Conservation (phyloP, 257 asterid species). For the Hygrophila difformis region DNA sequence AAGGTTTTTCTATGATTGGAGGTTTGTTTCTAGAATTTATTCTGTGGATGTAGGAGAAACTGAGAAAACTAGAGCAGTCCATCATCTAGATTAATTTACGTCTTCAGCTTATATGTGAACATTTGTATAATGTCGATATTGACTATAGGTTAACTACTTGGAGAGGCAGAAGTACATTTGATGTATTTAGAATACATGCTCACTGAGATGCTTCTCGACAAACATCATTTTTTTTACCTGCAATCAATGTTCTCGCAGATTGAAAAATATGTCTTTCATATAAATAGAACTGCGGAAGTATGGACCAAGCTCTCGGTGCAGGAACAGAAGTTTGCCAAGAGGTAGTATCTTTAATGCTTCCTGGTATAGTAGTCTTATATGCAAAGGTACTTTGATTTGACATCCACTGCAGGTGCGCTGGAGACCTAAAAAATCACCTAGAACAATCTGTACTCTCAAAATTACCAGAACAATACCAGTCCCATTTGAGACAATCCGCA, state of each 20-base stretch:
- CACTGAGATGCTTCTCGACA: conserved; percentile 4
- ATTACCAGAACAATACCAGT: conserved; percentile 71
- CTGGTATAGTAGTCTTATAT: background rate
- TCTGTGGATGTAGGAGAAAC: too few species aligned
- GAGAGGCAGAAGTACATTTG: background rate
- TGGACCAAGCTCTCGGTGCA: conserved; percentile 61
- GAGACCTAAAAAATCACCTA: conserved; percentile 54
- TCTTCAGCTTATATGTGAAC: background rate
- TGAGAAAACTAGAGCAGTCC: background rate
- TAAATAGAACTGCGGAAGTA: conserved; percentile 43
- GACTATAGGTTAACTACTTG: conserved; percentile 1
- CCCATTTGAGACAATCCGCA: conserved; percentile 72
- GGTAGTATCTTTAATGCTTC: conserved; percentile 27
- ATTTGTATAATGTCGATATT: background rate
- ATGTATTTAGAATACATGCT: background rate
- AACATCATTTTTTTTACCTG: conserved; percentile 12
- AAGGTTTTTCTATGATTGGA: background rate
- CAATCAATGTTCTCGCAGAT: conserved; percentile 37
- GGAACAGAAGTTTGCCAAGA: conserved; percentile 55
- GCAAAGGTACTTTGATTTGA: conserved; percentile 6
- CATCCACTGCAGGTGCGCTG: conserved; percentile 42
- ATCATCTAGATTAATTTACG: background rate
- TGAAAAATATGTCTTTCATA: conserved; percentile 61
- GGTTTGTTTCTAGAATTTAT: background rate
- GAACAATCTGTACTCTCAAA: conserved; percentile 68